phyloP scores from a whole-genome alignment of 768 basidiomycete species.

The Symmetrospora coprosmae region DNA sequence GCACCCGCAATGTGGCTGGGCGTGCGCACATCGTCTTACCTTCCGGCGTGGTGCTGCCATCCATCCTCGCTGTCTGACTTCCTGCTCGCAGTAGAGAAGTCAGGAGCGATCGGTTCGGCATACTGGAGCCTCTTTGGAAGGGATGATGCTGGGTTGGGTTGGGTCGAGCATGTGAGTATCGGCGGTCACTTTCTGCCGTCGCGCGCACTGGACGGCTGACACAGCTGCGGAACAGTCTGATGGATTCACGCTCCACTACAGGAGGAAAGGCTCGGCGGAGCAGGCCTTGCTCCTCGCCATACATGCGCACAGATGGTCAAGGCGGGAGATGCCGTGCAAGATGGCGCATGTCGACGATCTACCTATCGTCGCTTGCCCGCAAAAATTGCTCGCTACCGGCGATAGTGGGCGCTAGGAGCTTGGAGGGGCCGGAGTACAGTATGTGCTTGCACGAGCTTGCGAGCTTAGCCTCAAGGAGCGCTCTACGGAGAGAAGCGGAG shows the following conservation, averaged over 20 bases:
- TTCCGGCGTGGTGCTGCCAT: constrained; percentile 8
- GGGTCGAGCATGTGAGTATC: constrained; percentile 30
- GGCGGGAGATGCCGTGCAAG: neutral
- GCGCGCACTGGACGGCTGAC: neutral
- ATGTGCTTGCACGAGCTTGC: too few relatives aligned
- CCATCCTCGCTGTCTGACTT: neutral
- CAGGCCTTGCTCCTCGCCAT: neutral
- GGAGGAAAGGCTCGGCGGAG: neutral
- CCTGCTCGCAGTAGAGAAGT: neutral
- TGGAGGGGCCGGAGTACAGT: too few relatives aligned
- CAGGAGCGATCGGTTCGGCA: constrained; percentile 21
- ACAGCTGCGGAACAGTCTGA: too few relatives aligned
- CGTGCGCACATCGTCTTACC: constrained; percentile 19
- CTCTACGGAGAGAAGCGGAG: too few relatives aligned
- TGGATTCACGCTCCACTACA: constrained; percentile 32
- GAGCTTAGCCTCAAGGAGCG: too few relatives aligned
- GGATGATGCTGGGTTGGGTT: constrained; percentile 26
- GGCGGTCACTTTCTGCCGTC: neutral
- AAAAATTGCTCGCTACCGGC: too few relatives aligned
- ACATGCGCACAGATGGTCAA: constrained; percentile 5
- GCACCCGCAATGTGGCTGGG: constrained; percentile 15
- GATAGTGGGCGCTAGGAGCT: too few relatives aligned
- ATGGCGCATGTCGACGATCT: neutral
- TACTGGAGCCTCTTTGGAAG: constrained; percentile 32
- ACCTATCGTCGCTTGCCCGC: constrained; percentile 15